Conservation (phyloP, 352 stramenopile genomes). For the Detonula confervacea region DNA sequence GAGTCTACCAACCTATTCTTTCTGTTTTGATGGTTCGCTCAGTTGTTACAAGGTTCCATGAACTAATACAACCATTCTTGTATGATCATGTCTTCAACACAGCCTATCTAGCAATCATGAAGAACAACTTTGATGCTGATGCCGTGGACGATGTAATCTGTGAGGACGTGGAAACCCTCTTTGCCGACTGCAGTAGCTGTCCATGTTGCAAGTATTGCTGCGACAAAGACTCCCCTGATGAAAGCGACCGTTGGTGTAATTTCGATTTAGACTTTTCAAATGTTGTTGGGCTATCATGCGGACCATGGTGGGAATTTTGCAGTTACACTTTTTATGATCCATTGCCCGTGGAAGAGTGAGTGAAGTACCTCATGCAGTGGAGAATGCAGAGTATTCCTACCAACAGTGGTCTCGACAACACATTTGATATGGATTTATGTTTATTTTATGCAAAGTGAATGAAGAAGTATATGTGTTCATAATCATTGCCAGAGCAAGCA, state of each 20-base stretch:
- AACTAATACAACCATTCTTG: no score
- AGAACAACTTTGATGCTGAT: constrained; percentile 7
- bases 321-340: not conserved
- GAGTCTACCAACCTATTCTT: not conserved
- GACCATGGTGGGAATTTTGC: not conserved
- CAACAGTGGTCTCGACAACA: no score
- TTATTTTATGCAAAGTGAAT: no score
- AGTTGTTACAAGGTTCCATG: no score
- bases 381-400: no score
- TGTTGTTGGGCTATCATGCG: not conserved
- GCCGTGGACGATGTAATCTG: constrained; percentile 4
- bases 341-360: no score
- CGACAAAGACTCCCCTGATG: not conserved
- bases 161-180: not conserved
- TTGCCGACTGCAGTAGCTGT: constrained; percentile 8
- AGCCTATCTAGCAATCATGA: constrained; percentile 1
- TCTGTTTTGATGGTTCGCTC: not conserved
- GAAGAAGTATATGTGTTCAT: no score
- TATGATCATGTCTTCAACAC: no score
- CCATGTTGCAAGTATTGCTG: not conserved
- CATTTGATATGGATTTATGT: no score
- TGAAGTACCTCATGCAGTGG: no score
- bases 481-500: no score
- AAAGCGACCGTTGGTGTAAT: not conserved
- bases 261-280: constrained; percentile 7